Percentiles rank a stretch among this genome's conserved stretches.
phyloP scores from a whole-genome alignment of 164 flowering plant species.

The Santalum album region DNA sequence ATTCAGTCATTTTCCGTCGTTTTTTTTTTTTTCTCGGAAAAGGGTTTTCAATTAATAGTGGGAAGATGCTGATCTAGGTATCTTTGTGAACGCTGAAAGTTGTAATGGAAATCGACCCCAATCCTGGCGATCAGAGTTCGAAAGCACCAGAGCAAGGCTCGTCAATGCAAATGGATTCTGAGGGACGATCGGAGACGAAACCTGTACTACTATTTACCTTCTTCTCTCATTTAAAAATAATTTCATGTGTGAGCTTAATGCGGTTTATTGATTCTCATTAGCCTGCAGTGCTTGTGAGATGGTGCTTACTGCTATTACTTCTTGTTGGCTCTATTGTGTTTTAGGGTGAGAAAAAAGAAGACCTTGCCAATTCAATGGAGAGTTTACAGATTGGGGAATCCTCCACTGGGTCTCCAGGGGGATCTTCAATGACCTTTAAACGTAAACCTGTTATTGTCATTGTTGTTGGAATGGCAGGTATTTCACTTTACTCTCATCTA shows the following conservation, averaged over 20 bases:
- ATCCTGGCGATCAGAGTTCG: neutral
- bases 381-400: slow-evolving; percentile 46
- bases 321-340: no score
- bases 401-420: no score
- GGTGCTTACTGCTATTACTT: no score
- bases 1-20: no score
- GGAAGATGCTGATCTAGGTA: no score
- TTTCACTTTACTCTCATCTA: neutral
- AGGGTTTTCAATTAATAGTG: no score
- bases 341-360: slow-evolving; percentile 35
- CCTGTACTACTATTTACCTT: slow-evolving; percentile 9
- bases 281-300: neutral
- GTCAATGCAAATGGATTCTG: slow-evolving; percentile 21
- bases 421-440: slow-evolving; percentile 41
- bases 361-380: slow-evolving; percentile 49
- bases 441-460: slow-evolving; percentile 77
- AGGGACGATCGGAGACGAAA: slow-evolving; percentile 5
- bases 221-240: neutral
- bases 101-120: slow-evolving; percentile 33
- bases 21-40: no score
- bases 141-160: slow-evolving; percentile 16
- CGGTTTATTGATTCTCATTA: neutral
- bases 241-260: neutral
- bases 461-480: slow-evolving; percentile 97
- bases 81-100: no score